Base-by-base conservation (phyloP, 306 rosid species). In the Sicyos baderoa region DNA sequence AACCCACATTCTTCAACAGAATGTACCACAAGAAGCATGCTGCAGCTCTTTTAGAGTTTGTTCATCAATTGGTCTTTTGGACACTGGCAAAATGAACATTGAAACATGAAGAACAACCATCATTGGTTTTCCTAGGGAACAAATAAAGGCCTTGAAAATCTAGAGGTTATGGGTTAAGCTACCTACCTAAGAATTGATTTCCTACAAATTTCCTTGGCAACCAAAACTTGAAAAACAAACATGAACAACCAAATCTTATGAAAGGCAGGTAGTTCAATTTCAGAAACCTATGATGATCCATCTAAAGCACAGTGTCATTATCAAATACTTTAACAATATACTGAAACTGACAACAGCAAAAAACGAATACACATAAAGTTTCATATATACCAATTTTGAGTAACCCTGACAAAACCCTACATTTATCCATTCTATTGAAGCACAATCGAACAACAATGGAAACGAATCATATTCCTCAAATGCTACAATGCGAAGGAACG, bases 331-430 rank as follows among this genome's bases (percentile, higher is more conserved):
- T 18, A 22, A 65, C 27, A 45, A 21, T 0, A 65, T 14, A 47
- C 37, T 45, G 35, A 64, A 65, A 40, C 45, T 9, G 11, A 40
- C 54, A 65, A 45, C 51, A 42, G 32, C n/a, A n/a, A n/a, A n/a
- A n/a, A n/a, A n/a, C n/a, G n/a, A n/a, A n/a, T n/a, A n/a, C n/a
- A n/a, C 70, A 64, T 21, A 44, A 13, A 45, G 70, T 45, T 63
- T 42, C 70, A 65, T 14, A 22, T 6, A 44, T 6, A 64, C 35
- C 52, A 19, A 64, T 19, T 64, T 65, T 65, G 55, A 65, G 54
- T 65, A 65, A 44, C 55, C 21, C 19, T 19, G 55, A 47, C 54
- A 65, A 65, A 65, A 65, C 71, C 71, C 71, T 65, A 60, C 72
- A 75, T 70, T 57, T 66, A 67, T 69, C 35, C 59, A 40, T 72